Base-by-base conservation (phyloP, 768 basidiomycete genomes). In the Lactarius sp. region DNA sequence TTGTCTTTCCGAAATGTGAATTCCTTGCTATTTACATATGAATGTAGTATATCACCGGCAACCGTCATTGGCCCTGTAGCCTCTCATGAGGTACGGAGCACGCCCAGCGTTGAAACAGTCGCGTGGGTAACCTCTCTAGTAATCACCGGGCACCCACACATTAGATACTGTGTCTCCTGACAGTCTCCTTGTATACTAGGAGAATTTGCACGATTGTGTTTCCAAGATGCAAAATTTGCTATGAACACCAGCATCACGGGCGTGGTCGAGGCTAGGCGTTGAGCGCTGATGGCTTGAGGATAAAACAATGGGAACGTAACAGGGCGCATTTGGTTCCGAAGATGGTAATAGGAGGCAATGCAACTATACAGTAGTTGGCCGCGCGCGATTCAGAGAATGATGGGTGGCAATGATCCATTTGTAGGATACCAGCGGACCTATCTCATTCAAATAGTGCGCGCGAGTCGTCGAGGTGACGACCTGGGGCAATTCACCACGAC, bases 21-120 rank as follows among this genome's bases (percentile, higher is more conserved):
- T 46, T 27, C 49, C 34, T 59, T 20, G 46, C 39, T 58, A 57
- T 57, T 36, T 58, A 62, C 37, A 39, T 37, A 52, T 49, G 37
- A 42, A 54, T 59, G 62, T 59, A 59, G 27, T 59, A 54, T 54
- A 46, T 62, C 39, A 62, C 49, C 50, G 27, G 16, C 61, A 56
- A 42, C 33, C 56, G 14, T 6, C 50, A 36, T n/a, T 36, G 20
- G 55, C 34, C 51, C n/a, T 47, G 64, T 62, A 63, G 16, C 49
- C 14, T 46, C 51, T 46, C 37, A 36, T 10, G 37, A 14, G 18
- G 13, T 34, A 50, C 20, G 22, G 37, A 51, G 50, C 3, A 56
- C 50, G n/a, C 49, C 50, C 34, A 39, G 54, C 37, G 44, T 31
- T 37, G 57, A 54, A 52, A 39, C 37, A 42, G 12, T 34, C 16